Conservation (phyloP, 208 protist genomes). For the Herpetomonas samuelpessoai region DNA sequence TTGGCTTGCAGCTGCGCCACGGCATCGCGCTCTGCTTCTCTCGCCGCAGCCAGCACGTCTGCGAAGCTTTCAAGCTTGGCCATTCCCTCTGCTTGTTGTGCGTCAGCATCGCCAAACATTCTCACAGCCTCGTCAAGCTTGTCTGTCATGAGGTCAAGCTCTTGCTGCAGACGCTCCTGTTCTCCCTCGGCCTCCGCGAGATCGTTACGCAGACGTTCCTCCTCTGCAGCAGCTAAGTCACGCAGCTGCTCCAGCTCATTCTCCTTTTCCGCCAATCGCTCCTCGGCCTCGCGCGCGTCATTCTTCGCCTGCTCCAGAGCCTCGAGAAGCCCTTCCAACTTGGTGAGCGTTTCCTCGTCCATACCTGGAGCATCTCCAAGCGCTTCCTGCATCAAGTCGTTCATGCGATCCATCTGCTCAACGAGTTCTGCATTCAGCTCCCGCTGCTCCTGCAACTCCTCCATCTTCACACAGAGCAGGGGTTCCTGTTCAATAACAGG, state of each 20-base stretch:
- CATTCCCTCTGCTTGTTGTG: slow-evolving; percentile 4
- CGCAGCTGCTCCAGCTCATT: slow-evolving; percentile 16
- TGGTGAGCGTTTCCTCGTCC: slow-evolving; percentile 20
- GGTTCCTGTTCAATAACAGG: slow-evolving; percentile 15
- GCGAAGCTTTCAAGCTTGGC: slow-evolving; percentile 1
- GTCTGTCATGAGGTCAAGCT: slow-evolving; percentile 17
- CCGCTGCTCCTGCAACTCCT: slow-evolving; percentile 29
- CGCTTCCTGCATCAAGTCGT: slow-evolving; percentile 20
- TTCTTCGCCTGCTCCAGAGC: slow-evolving; percentile 15
- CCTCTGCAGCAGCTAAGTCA: slow-evolving; percentile 16
- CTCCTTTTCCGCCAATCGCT: slow-evolving; percentile 10
- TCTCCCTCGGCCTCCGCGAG: slow-evolving; percentile 17
- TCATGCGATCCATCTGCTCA: slow-evolving; percentile 16
- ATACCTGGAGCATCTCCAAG: neutral
- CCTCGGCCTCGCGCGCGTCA: slow-evolving; percentile 10
- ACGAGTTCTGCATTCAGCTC: slow-evolving; percentile 18
- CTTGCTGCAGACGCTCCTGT: slow-evolving; percentile 10
- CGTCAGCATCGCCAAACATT: slow-evolving; percentile 8
- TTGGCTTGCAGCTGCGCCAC: neutral
- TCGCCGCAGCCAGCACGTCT: neutral
- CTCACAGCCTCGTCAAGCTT: slow-evolving; percentile 13
- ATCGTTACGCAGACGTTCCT: slow-evolving; percentile 23
- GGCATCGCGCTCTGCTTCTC: neutral
- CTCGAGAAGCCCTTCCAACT: slow-evolving; percentile 38
- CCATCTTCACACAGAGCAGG: slow-evolving; percentile 27